phyloP scores from a whole-genome alignment of 1,284 basidiomycete species.

The Rhodotorula glutinis region DNA sequence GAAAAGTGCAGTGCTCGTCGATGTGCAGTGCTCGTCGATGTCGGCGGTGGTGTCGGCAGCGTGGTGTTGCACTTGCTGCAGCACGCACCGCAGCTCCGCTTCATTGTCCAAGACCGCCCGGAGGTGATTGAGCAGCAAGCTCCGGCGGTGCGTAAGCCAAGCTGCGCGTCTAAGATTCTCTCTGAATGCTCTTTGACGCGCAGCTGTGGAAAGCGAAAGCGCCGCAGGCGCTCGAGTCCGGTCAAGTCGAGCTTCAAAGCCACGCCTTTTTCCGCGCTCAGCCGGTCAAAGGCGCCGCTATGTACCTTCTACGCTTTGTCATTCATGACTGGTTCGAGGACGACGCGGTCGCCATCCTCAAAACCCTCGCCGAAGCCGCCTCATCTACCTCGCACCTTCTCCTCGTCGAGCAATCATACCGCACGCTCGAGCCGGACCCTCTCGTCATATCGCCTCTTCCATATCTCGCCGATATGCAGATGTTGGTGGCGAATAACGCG shows the following conservation, averaged over 20 bases:
- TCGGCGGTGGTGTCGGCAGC: constrained; percentile 72
- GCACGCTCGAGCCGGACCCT: constrained; percentile 1
- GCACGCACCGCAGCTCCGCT: constrained; percentile 57
- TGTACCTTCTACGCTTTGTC: constrained; percentile 51
- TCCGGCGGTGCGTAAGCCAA: constrained; percentile 27
- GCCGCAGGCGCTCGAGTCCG: constrained; percentile 60
- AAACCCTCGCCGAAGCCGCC: constrained; percentile 45
- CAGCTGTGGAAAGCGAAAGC: constrained; percentile 62
- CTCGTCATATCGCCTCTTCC: constrained; percentile 6
- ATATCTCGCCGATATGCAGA: constrained; percentile 22
- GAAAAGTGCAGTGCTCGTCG: constrained; percentile 61
- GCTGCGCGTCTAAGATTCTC: too few species aligned
- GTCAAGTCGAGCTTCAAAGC: constrained; percentile 59
- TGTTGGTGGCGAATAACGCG: constrained; percentile 15
- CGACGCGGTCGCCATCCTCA: constrained; percentile 44
- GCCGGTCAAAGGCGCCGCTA: constrained; percentile 51
- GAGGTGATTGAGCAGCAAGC: constrained; percentile 59
- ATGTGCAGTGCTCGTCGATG: constrained; percentile 69
- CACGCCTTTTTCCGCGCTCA: constrained; percentile 55
- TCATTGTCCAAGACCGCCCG: constrained; percentile 66
- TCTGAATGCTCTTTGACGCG: too few species aligned
- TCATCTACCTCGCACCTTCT: constrained; percentile 46
- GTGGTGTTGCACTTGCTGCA: constrained; percentile 64
- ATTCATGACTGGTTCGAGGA: constrained; percentile 51
- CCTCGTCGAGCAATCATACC: constrained; percentile 48